Base-by-base conservation (phyloP, 2,329 filamentous ascomycete species). In the Colletotrichum sp. region DNA sequence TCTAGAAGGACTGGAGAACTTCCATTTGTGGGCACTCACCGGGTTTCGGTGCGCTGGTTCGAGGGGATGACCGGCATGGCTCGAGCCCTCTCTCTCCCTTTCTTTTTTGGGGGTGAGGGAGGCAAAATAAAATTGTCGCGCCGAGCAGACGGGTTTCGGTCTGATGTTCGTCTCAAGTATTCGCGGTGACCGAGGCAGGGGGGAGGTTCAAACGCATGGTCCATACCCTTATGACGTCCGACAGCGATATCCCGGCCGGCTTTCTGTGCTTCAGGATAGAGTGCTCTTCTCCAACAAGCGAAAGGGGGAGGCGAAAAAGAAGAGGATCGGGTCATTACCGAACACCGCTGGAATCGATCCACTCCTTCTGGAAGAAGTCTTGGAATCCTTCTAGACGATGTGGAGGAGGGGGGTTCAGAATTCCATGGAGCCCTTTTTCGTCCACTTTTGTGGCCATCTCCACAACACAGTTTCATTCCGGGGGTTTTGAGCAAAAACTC, bases 151-250 rank as follows among this genome's bases (percentile, higher is more conserved):
- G 34, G 73, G 73, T 67, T 72, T 67, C 62, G 56, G 73, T 75
- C 69, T 75, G 73, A 75, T 75, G 36, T 75, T 74, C 60, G 28
- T 67, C 43, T 56, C 43, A 67, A 36, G 65, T 66, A 43, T 52
- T 75, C 73, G 73, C 69, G 10, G 39, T 64, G 30, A 28, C 69
- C 69, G 73, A 75, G 27, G 58, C 30, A 43, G 13, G 52, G 32
- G 22, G 30, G 8, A 60, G 8, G 27, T 30, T n/a, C 27, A 61
- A 25, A 9, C 13, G 22, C 27, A 34, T 34, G 66, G 66, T 64
- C 32, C 25, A 36, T 27, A 25, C 30, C 30, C 30, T 64, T 27
- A 36, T 64, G 60, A 64, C 60, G 60, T 8, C 32, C 18, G 30
- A 56, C 73, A 75, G 22, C 73, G 62, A 55, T 67, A 72, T 67